Evolutionary conservation across 768 basidiomycete genomes (phyloP), one percentile per base, ranked within the genome.

Genomic region (Boletus coccyginus): DNA sequence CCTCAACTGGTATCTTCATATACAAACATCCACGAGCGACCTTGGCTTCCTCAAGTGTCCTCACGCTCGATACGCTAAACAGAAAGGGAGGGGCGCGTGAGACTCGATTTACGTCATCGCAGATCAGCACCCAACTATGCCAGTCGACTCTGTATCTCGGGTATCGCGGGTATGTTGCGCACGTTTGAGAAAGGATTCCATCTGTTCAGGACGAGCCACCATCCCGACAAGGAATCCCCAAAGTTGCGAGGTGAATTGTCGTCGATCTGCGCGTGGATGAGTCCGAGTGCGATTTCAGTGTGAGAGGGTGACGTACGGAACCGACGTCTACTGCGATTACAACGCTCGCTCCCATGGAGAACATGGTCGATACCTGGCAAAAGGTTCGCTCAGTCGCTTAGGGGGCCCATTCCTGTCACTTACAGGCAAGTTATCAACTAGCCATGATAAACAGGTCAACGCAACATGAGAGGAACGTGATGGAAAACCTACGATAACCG

Each of bases 271-370:
- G 16, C 2, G 33, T 39, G 31, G 16, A 46, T 43, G 50, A 55
- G 43, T 44, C 17, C 50, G 29, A 24, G 50, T 32, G 46, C 7
- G 55, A 21, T 11, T 35, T 39, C 24, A 45, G 33, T 24, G n/a
- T 52, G 39, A 31, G 60, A 16, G n/a, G 29, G 5, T 14, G 1
- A 75, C 86, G 65, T 70, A 92, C 92, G 32, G 88, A 83, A 58
- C 92, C 96, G 50, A 98, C 97, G 66, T 99, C 97, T 42, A 84
- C 87, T 1, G 97, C 96, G 63, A 98, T 90, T 27, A 99, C 90
- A 27, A 83, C 87, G 56, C 84, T 90, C 9, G 94, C 90, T 24
- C 97, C 97, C 81, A 89, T 88, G 6, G 88, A 85, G 62, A 92
- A 87, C 90, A 98, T 97, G 12, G 94, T 84, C 36, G 89, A 83